These are phyloP conservation scores for Boletus patriciae DNA, from an alignment of 768 basidiomycete genomes.

Conservation along the genomic window DNA sequence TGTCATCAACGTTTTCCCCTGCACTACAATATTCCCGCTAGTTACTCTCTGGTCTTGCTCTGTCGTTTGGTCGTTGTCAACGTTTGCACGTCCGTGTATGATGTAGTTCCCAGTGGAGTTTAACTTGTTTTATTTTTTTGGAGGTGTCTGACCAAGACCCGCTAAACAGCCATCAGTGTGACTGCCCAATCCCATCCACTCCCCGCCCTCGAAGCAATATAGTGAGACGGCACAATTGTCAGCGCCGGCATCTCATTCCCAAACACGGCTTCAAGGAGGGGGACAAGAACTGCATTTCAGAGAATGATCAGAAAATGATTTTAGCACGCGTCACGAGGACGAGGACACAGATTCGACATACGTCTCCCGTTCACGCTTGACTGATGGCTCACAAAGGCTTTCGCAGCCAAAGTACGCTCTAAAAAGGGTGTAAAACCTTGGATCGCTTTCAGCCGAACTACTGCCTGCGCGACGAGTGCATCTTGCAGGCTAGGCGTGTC, in stretches of 20 bases:
- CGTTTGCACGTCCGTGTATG: slow-evolving; percentile 1
- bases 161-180: slow-evolving; percentile 30
- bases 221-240: slow-evolving; percentile 24
- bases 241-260: slow-evolving; percentile 26
- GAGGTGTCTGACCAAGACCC: neutral
- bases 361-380: slow-evolving; percentile 7
- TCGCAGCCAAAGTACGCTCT: slow-evolving; percentile 23
- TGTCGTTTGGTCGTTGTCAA: neutral
- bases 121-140: neutral
- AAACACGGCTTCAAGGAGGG: slow-evolving; percentile 25
- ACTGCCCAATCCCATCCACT: slow-evolving; percentile 30
- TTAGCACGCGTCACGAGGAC: neutral
- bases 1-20: neutral
- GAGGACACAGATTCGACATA: slow-evolving; percentile 12
- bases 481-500: slow-evolving; percentile 3
- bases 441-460: slow-evolving; percentile 13
- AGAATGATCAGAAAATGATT: neutral
- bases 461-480: slow-evolving; percentile 10
- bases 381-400: slow-evolving; percentile 24
- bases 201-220: slow-evolving; percentile 23
- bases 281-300: slow-evolving; percentile 14
- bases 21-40: slow-evolving; percentile 6
- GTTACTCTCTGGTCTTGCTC: neutral
- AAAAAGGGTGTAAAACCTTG: slow-evolving; percentile 21
- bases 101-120: neutral